phyloP scores from a whole-genome alignment of 2,329 filamentous ascomycete genomes.

The Talaromyces sp. region DNA sequence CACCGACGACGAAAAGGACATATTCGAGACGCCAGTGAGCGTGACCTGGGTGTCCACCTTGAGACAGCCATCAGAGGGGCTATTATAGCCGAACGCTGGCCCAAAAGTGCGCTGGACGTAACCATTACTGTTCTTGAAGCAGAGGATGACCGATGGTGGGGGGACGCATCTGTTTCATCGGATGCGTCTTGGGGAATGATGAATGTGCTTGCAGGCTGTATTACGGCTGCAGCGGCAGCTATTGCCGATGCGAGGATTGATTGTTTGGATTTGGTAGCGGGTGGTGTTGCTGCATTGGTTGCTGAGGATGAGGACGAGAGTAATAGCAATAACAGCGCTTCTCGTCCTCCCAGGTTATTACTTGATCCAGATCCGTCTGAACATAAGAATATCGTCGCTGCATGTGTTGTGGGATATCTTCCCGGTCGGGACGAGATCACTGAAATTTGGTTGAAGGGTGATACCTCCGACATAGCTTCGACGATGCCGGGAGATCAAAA shows the following conservation, averaged over 20 bases:
- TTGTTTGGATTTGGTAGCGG: conserved; percentile 83
- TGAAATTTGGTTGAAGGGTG: conserved; percentile 88
- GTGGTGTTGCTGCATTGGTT: conserved; percentile 81
- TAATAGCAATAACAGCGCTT: background rate
- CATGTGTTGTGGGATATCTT: conserved; percentile 86
- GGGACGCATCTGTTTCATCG: conserved; percentile 45
- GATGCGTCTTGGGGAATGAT: conserved; percentile 78
- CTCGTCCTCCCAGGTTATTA: conserved; percentile 42
- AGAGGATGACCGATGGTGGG: conserved; percentile 72
- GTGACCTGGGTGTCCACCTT: conserved; percentile 83
- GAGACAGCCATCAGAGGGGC: conserved; percentile 86
- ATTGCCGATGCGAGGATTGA: conserved; percentile 94
- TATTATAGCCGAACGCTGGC: conserved; percentile 90
- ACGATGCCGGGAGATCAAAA: conserved; percentile 28
- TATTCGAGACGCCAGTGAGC: conserved; percentile 75
- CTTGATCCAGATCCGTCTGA: conserved; percentile 80
- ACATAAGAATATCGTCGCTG: conserved; percentile 69
- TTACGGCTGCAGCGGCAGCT: conserved; percentile 88
- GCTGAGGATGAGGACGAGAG: conserved; percentile 21
- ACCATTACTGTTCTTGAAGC: conserved; percentile 90
- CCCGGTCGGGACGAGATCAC: conserved; percentile 85
- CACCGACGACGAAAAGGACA: conserved; percentile 77
- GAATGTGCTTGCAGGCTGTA: conserved; percentile 85
- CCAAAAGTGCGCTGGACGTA: conserved; percentile 97
- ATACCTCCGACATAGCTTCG: conserved; percentile 38